A percentile compares a stretch with the other conserved stretches of the same genome.
phyloP scores from a whole-genome alignment of 2,329 filamentous ascomycete genomes.

The Meredithiella fracta region DNA sequence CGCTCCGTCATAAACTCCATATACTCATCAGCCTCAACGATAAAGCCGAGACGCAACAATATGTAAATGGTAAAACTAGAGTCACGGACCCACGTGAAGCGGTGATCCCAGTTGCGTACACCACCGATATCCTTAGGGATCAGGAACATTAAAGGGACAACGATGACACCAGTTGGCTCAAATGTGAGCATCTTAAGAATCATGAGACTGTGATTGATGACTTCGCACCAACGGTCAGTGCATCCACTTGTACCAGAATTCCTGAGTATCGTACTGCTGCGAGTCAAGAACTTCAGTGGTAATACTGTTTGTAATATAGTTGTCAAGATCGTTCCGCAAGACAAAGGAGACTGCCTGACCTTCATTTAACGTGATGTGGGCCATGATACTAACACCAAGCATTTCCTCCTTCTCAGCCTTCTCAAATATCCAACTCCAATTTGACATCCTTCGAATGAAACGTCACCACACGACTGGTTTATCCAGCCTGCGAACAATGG shows the following conservation, averaged over 20 bases:
- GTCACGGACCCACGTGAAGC: conserved; percentile 66
- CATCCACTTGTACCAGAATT: conserved; percentile 66
- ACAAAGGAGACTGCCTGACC: conserved; percentile 56
- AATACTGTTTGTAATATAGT: conserved; percentile 41
- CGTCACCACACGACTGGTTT: conserved; percentile 41
- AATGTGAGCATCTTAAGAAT: conserved; percentile 63
- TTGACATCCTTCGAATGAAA: conserved; percentile 43
- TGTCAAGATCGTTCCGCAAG: conserved; percentile 42
- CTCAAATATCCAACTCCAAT: conserved; percentile 48
- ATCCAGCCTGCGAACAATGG: conserved; percentile 23
- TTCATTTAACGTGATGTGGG: conserved; percentile 42
- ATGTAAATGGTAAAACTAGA: conserved; percentile 66
- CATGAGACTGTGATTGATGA: conserved; percentile 54
- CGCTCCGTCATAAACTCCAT: conserved; percentile 63
- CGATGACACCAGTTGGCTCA: conserved; percentile 62
- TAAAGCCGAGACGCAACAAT: conserved; percentile 59
- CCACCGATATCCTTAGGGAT: conserved; percentile 60
- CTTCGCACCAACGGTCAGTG: conserved; percentile 55
- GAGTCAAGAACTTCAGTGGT: conserved; percentile 40
- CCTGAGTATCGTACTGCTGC: conserved; percentile 53
- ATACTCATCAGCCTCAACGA: conserved; percentile 58
- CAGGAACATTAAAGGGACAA: conserved; percentile 62
- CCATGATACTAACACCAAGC: conserved; percentile 46
- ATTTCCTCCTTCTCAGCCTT: conserved; percentile 35
- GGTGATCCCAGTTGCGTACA: conserved; percentile 51